Conservation (phyloP, 805 yeast genomes). For the Wickerhamomyces alni region DNA sequence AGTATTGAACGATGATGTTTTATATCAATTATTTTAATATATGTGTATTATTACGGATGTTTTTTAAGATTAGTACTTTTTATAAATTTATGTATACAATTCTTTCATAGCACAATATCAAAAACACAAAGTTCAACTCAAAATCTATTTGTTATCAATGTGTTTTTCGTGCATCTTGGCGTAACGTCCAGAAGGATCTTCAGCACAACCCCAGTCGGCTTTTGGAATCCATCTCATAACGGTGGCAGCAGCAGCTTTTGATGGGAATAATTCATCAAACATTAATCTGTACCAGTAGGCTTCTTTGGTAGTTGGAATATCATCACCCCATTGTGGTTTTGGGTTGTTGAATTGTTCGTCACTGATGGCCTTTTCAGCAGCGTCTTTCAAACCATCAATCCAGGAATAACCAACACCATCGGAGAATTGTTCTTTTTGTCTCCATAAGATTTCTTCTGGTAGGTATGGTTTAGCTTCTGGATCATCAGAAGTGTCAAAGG, state of each 20-base stretch:
- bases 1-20: too few relatives aligned
- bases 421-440: constrained; percentile 99
- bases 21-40: too few relatives aligned
- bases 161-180: constrained; percentile 84
- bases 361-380: constrained; percentile 78
- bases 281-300: constrained; percentile 98
- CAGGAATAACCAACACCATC: constrained; percentile 99
- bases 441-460: constrained; percentile 96
- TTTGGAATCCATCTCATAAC: constrained; percentile 99
- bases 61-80: too few relatives aligned
- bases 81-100: too few relatives aligned
- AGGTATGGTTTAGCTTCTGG: constrained; percentile 76
- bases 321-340: constrained; percentile 93
- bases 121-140: too few relatives aligned
- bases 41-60: too few relatives aligned
- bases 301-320: constrained; percentile 95
- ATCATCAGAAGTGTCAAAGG: constrained; percentile 89
- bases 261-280: constrained; percentile 90
- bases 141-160: constrained; percentile 27
- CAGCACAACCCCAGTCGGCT: constrained; percentile 99
- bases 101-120: too few relatives aligned
- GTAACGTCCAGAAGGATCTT: constrained; percentile 96
- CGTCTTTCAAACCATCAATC: constrained; percentile 96
- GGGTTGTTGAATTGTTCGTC: constrained; percentile 91
- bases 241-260: constrained; percentile 87